Evolutionary conservation across 108 stramenopile species (phyloP), one percentile per base, ranked within the genome.

Genomic region (Discostella stelligeroides): DNA sequence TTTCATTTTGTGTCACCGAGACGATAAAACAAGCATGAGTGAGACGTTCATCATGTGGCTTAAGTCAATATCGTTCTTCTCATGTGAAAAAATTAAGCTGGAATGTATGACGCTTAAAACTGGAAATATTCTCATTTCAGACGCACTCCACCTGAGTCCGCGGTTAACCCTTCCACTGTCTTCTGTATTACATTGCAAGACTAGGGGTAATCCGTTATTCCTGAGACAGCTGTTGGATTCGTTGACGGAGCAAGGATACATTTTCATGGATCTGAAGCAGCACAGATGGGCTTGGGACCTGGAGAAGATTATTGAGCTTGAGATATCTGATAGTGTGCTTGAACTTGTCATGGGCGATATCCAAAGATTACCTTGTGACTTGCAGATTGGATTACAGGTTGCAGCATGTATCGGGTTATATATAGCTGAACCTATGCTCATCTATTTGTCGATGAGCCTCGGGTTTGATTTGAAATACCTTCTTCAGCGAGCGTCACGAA

Each of bases 91-190:
- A 17, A 76, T 76, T 28, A 43, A 53, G 39, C 30, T 76, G 15
- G 29, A 48, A 30, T 66, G 50, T 51, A 25, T 76, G 4, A 54
- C 11, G 15, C 15, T 24, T 41, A 50, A 76, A 3, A 42, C 63
- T 25, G 62, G 71, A 0, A 76, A 76, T 38, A 17, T 42, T 30
- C 25, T 76, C 20, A 40, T 67, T 42, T 68, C 66, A 28, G 75
- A 76, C 23, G 21, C 57, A 21, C 57, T 76, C 24, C 62, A 51
- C 42, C 58, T 71, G 7, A 51, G 21, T 30, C 69, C 69, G 38
- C 75, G 75, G 10, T 28, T 71, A 23, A 76, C 75, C 18, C 60
- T 63, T 15, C n/a, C n/a, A n/a, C n/a, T n/a, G n/a, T n/a, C n/a
- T n/a, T n/a, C n/a, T n/a, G n/a, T n/a, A n/a, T n/a, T n/a, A n/a